phyloP scores from a whole-genome alignment of 208 protist genomes.

The Leishmania braziliensis region DNA sequence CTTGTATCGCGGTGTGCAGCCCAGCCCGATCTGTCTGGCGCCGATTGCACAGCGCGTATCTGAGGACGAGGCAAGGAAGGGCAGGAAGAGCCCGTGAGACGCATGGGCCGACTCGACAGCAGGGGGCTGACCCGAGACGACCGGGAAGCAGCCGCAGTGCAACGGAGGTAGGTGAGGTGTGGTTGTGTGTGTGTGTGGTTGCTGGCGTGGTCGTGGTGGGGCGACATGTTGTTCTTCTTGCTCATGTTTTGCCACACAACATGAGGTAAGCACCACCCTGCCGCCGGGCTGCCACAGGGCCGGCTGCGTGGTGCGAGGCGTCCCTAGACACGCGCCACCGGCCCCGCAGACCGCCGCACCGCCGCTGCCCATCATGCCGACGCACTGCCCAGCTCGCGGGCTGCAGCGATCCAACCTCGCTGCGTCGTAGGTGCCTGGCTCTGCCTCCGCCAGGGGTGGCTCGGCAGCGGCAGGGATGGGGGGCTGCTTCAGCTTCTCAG shows the following conservation, averaged over 20 bases:
- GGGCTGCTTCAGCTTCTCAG: no score
- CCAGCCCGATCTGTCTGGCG: not conserved
- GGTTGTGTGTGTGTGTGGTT: not conserved
- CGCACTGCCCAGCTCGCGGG: no score
- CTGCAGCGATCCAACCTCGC: no score
- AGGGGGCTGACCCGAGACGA: not conserved
- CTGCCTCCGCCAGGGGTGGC: no score
- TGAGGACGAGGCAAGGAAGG: not conserved
- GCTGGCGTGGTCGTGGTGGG: not conserved
- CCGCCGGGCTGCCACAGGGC: not conserved
- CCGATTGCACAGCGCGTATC: not conserved
- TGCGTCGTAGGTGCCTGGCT: no score
- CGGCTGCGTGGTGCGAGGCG: no score
- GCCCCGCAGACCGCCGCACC: no score
- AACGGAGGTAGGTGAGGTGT: no score
- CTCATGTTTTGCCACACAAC: no score
- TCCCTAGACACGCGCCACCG: no score
- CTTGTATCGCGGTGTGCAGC: not conserved
- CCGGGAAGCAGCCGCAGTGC: not conserved
- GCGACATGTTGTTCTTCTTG: not conserved
- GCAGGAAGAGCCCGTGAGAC: not conserved
- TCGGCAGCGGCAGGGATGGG: no score
- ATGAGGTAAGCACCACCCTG: not conserved
- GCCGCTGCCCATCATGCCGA: no score
- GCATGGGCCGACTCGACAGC: not conserved